Evolutionary conservation across 495 filamentous ascomycete species (phyloP).

Genomic region (Tuber indicum): DNA sequence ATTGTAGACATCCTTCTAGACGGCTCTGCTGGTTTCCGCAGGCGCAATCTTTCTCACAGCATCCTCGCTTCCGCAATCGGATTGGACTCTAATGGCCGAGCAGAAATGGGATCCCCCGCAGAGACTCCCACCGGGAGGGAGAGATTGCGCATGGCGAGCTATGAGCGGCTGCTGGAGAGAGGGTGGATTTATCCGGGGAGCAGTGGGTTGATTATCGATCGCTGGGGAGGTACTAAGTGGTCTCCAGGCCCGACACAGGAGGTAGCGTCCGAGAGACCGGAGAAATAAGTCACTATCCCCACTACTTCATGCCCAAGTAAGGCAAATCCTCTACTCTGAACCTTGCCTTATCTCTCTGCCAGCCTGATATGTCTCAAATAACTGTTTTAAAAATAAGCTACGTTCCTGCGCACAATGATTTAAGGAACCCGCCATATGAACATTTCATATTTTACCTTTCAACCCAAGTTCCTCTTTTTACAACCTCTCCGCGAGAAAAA

Average conservation of each 20-base stretch:
- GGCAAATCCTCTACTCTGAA: neutral
- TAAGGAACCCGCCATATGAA: neutral
- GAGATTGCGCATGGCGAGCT: slow-evolving; percentile 49
- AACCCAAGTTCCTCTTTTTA: neutral
- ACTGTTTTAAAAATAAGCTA: neutral
- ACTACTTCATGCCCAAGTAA: neutral
- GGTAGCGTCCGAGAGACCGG: neutral
- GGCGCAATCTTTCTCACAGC: slow-evolving; percentile 15
- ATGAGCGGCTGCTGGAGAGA: slow-evolving; percentile 50
- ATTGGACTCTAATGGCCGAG: slow-evolving; percentile 28
- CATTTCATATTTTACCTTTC: too few relatives aligned
- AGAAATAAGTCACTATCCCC: neutral
- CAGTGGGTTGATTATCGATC: slow-evolving; percentile 47
- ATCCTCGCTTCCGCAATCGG: neutral
- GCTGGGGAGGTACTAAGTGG: slow-evolving; percentile 46
- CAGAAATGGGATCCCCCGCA: too few relatives aligned
- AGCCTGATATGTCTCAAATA: neutral
- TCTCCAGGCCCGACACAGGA: neutral
- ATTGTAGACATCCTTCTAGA: slow-evolving; percentile 26
- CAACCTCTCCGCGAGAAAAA: neutral
- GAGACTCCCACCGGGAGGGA: slow-evolving; percentile 48
- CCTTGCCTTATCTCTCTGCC: neutral
- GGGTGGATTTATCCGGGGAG: slow-evolving; percentile 49
- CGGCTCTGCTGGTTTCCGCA: slow-evolving; percentile 20
- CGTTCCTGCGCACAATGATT: neutral